Evolutionary conservation across 2,329 filamentous ascomycete species (phyloP), one percentile per base, ranked within the genome.

Genomic region (Talaromyces pinophilus): DNA sequence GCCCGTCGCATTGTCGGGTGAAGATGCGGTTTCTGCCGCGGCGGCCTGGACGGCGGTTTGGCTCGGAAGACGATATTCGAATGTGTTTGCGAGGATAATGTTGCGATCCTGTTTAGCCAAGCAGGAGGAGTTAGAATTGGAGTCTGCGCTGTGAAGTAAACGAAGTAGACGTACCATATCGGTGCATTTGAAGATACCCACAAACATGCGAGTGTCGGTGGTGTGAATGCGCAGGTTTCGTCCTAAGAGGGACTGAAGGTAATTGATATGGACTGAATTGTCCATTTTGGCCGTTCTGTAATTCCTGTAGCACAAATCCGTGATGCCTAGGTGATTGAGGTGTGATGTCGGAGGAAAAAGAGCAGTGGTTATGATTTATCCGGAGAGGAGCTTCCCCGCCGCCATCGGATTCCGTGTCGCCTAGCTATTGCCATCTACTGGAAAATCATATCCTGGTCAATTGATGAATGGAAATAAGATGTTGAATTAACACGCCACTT

Each of bases 151-250:
- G 52, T 22, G 30, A 55, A 35, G 17, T 15, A 55, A 22, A 22
- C 3, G 22, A 40, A 17, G 83, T 5, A 50, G 40, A 83, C 86
- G 61, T 81, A 96, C 93, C 67, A 90, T 88, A 82, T 99, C 95
- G 35, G 93, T 97, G 82, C 95, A 99, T 80, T 96, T 97, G 81
- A 99, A 91, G 69, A 88, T 85, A 22, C 95, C 95, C 64, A 93
- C 87, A 78, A 98, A 99, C 77, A 97, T 88, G 67, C 95, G 91
- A 17, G 87, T 88, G 76, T 98, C 94, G 4, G 88, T 91, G 15
- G 90, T 92, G 72, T 91, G 87, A 64, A 98, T 82, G 66, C 93
- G 89, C 40, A 98, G 81, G 46, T 87, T 91, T 77, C 92, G 92
- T 77, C 91, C 91, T 62, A 96, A 82, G 61, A 96, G 86, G 28